Evolutionary conservation across 352 stramenopile species (phyloP).

Genomic region (Phytophthora citricola): DNA sequence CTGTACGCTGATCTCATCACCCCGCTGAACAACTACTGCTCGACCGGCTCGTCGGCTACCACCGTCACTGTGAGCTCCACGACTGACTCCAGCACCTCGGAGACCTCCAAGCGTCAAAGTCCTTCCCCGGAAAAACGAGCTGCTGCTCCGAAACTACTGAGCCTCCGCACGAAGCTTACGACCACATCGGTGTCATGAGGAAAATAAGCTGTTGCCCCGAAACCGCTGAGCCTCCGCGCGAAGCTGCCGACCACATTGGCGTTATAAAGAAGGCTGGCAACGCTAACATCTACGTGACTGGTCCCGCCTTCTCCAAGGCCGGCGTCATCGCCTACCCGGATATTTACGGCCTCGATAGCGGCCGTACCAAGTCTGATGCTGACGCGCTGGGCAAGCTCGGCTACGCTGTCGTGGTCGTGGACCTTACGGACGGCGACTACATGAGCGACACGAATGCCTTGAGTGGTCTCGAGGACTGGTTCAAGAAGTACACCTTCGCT

Average conservation of each 20-base stretch:
- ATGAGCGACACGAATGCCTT: conserved; percentile 36
- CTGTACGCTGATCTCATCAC: too few species aligned
- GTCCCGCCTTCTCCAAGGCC: conserved; percentile 64
- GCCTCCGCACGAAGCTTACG: too few species aligned
- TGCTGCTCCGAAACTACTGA: too few species aligned
- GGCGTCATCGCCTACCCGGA: conserved; percentile 78
- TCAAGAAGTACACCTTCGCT: conserved; percentile 75
- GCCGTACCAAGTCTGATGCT: conserved; percentile 79
- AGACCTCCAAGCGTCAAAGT: too few species aligned
- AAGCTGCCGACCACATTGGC: conserved; percentile 49
- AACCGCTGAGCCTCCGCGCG: conserved; percentile 63
- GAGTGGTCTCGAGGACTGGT: conserved; percentile 51
- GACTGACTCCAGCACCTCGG: too few species aligned
- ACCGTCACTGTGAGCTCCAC: too few species aligned
- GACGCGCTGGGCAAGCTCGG: conserved; percentile 77
- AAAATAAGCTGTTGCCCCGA: conserved; percentile 81
- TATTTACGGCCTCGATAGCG: conserved; percentile 82
- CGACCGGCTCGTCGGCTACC: too few species aligned
- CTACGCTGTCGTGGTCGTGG: conserved; percentile 79
- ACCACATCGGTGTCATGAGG: too few species aligned
- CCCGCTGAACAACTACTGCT: too few species aligned
- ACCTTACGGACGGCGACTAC: conserved; percentile 76
- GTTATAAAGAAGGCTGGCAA: conserved; percentile 72
- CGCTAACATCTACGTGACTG: conserved; percentile 78
- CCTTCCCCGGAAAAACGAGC: too few species aligned